Evolutionary conservation across 2,329 filamentous ascomycete genomes (phyloP).

Genomic region (Parasarocladium wereldwijsianum): DNA sequence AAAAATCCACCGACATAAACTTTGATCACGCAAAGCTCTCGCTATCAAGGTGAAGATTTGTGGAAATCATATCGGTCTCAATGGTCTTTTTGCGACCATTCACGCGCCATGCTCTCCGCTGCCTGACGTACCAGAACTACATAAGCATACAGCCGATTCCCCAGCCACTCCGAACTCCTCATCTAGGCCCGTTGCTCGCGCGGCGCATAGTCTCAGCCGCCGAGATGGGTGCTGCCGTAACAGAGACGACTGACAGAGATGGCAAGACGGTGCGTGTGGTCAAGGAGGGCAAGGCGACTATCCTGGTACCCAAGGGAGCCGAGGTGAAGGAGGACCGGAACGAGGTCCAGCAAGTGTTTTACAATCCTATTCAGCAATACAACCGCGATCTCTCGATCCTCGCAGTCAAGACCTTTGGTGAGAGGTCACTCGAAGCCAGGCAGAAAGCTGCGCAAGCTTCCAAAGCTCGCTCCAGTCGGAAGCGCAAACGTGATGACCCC

Average conservation of each 20-base stretch:
- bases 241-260: slow-evolving; percentile 16
- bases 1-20: no score
- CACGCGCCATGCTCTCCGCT: no score
- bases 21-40: no score
- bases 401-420: slow-evolving; percentile 77
- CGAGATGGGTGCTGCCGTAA: slow-evolving; percentile 4
- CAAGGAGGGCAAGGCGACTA: slow-evolving; percentile 41
- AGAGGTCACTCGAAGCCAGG: slow-evolving; percentile 40
- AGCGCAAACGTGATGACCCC: slow-evolving; percentile 15
- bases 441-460: slow-evolving; percentile 17
- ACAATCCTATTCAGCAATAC: slow-evolving; percentile 98
- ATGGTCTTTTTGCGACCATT: no score
- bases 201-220: no score
- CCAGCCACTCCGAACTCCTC: no score
- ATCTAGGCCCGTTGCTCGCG: no score
- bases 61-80: no score
- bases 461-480: slow-evolving; percentile 20
- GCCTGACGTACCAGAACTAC: no score
- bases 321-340: slow-evolving; percentile 36
- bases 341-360: slow-evolving; percentile 72
- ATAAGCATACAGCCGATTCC: no score
- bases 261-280: slow-evolving; percentile 36
- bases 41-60: no score
- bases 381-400: slow-evolving; percentile 91
- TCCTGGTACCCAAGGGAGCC: slow-evolving; percentile 34